Base-by-base conservation (phyloP, 495 filamentous ascomycete species). In the Evernia prunastri region DNA sequence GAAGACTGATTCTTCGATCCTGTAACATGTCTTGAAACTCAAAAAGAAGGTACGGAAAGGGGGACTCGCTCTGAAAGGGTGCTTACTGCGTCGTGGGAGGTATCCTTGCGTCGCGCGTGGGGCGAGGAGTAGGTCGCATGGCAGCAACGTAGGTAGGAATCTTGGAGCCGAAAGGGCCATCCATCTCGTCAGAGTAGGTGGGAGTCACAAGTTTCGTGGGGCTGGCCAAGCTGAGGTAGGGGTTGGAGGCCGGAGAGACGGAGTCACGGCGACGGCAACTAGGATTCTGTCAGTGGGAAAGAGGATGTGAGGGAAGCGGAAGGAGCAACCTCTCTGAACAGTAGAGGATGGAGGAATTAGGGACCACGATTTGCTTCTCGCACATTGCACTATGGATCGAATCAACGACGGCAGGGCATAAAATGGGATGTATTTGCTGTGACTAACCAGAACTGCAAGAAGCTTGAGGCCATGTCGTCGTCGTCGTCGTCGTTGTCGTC, bases 301-400 rank as follows among this genome's bases (percentile, higher is more conserved):
- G 4, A 23, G 63, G 47, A 58, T 29, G 29, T 60, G 47, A 40
- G 62, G 31, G 58, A 58, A 49, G 54, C 63, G 42, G 66, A 29
- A 33, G 37, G n/a, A 60, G 51, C 66, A 79, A 82, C 80, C 77
- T 77, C 76, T 82, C 80, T 67, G 80, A 82, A 72, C 81, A 83
- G 68, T 83, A 83, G 36, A 83, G 75, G 42, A 88, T 79, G 17
- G 79, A 80, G 67, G 82, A 81, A 71, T 84, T 81, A 43, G 87
- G 88, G 42, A 83, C 78, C 23, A 82, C 78, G 61, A 88, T 87
- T 72, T 89, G 87, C 70, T 82, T 83, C 66, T 86, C 82, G 73
- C 87, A 90, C 71, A 82, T 82, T 56, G 82, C 78, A 69, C 85
- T 86, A 56, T 54, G 37, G 23, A 35, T 18, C 17, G 0, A 51